Base-by-base conservation (phyloP, 2,329 filamentous ascomycete species). In the Neopestalotiopsis clavispora region DNA sequence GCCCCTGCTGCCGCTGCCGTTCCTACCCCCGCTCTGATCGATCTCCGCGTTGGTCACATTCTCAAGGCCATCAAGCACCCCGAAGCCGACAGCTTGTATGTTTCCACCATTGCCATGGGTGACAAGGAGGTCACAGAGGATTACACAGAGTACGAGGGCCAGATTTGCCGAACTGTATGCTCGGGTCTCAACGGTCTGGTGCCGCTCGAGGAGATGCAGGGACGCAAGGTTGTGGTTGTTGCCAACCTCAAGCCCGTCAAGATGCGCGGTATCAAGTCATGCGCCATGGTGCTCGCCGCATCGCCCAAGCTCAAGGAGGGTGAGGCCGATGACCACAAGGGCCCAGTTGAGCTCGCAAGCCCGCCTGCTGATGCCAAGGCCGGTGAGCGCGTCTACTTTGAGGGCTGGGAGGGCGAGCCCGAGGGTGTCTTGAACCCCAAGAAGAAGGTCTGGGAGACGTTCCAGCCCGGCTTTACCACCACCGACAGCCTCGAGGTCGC, bases 161-260 rank as follows among this genome's bases (percentile, higher is more conserved):
- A 97, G 83, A 87, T 95, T 58, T 94, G 95, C 76, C 93, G 96
- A 61, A 99, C 95, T 17, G 95, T 99, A 63, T 99, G 96, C 89
- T 98, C 96, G 1, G 96, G 96, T 34, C 88, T 99, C 72, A 98
- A 97, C 81, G 96, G 96, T 7, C 89, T 98, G 38, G 84, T 99
- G 1, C 96, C 96, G 0, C 87, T 99, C 61, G 94, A 94, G 81
- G 94, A 97, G 81, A 98, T 99, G 96, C 96, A 99, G 82, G 91
- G 91, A 78, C 94, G 96, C 80, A 97, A 97, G 84, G 94, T 99
- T 70, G 89, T 99, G 40, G 93, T 96, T 1, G 95, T 99, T 28
- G 97, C 94, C 87, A 99, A 99, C 83, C 89, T 99, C 74, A 99
- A 99, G 87, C 96, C 96, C 65, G 96, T 98, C 80, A 99, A 97